Base-by-base conservation (phyloP, 306 rosid species). In the Bauhinia variegata region DNA sequence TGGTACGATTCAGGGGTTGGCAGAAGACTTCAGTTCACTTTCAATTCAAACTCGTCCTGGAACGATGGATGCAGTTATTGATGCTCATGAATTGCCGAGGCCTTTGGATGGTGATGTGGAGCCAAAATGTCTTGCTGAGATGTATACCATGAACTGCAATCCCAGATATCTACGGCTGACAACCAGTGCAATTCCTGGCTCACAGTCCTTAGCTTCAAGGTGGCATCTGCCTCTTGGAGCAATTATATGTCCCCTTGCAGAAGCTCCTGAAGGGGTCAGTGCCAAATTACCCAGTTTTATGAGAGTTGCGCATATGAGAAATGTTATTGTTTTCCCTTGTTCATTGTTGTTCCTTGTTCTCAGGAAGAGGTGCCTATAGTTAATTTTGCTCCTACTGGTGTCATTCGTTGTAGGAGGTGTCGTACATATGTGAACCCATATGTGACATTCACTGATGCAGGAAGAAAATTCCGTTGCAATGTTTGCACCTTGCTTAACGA, bases 201-300 rank as follows among this genome's bases (percentile, higher is more conserved):
- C 99, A 37, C 96, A 90, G 82, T 95, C 99, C 63, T 82, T 95
- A 79, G 87, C 85, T 80, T 85, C 99, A 63, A 86, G 99, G 83
- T 95, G 99, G 99, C 97, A 91, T 83, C 79, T 95, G 55, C 99
- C 97, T 80, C 91, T 95, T 65, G 99, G 99, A 71, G 95, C 99
- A 50, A 87, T 90, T 83, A 95, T 95, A 42, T 95, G 97, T 58
- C 99, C 99, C 50, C 99, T 95, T 80, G 97, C 99, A 0, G 96
- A 90, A 82, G 78, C 92, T 66, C 92, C 97, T 23, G 83, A 81
- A 56, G 97, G 96, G 88, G 97, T 95, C 13, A 58, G 95, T 79
- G 67, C 70, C 54, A 76, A 59, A 74, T 18, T 78, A 66, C 69
- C 56, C 37, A 51, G 9, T 69, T 59, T 75, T 62, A 64, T 64